Base-by-base conservation (phyloP, 148 eudicot species). In the Gaultheria prostrata region DNA sequence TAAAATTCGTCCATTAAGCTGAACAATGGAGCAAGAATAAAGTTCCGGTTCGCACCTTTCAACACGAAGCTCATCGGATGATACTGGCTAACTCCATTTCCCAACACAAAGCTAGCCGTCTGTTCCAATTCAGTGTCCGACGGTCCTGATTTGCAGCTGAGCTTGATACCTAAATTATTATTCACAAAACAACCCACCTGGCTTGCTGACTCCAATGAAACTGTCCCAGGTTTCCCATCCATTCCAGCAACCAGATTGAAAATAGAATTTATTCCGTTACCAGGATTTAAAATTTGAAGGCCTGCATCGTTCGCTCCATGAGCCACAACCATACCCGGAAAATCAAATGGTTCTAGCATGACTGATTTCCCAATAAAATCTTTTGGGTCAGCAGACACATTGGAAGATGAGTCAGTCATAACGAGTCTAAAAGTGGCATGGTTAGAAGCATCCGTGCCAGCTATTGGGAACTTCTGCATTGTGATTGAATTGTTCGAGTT, bases 51-150 rank as follows among this genome's bases (percentile, higher is more conserved):
- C 35, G 56, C 79, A 32, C 99, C 99, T 84, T 90, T 95, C 0
- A 94, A 96, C 63, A 95, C 84, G 79, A 97, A 97, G 85, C 98
- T 92, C 26, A 93, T 92, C 35, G 96, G 95, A 91, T 92, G 86
- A 83, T 93, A 93, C 48, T 88, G 76, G 83, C 90, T 90, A 1
- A 90, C 73, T 21, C 98, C 98, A 51, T 88, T 81, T 15, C 67
- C 82, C 88, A 91, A 82, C 8, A 46, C 8, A 76, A 93, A 94
- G 87, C 98, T 93, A 6, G 91, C 83, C 0, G 85, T 91, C 32
- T 86, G 78, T 17, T 75, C 85, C 43, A 93, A 88, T 12, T 39
- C 78, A 12, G 76, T 77, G 78, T 87, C 87, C 0, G 85, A 53
- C 11, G 82, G 75, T 10, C 48, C 83, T 8, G 85, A 35, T 2